Base-by-base conservation (phyloP, 169 alveolate species). In the Plasmodium gaboni region DNA sequence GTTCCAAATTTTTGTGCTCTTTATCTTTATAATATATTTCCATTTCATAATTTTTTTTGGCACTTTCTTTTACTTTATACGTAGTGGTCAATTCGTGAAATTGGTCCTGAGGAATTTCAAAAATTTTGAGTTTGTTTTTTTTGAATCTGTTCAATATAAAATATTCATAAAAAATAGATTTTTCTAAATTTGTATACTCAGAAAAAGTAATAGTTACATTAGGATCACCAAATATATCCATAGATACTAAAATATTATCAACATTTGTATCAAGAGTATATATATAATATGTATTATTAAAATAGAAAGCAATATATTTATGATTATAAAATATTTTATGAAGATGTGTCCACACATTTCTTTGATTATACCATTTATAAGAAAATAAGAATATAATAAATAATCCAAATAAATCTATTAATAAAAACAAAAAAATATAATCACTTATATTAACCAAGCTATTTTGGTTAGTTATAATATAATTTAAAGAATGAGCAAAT, bases 111-210 rank as follows among this genome's bases (percentile, higher is more conserved):
- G 5, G 46, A 12, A 83, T 83, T 57, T 83, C 78, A n/a, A 83
- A 13, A 83, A 83, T 83, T 9, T 51, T 68, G 10, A 83, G 50
- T 53, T 83, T 83, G 17, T 83, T 67, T 10, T 69, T 69, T 28
- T 72, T 53, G 26, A 55, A 55, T n/a, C 2, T 67, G 60, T 83
- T 68, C 28, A 28, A 46, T 9, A 70, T 28, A 8, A 68, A 55
- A 12, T 68, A 67, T 7, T 83, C 91, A 38, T 83, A 83, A 83
- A 83, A 83, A 55, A 83, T 59, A 2, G 91, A 83, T 24, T 83
- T 83, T 26, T 83, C 61, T 60, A 83, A 38, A 59, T 53, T 83
- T 13, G 48, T 83, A 13, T 83, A 83, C 0, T 80, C 91, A 10
- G 65, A 83, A 26, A 83, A 83, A 17, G 67, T 83, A 2, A 83